Conservation (phyloP, 2,329 filamentous ascomycete species). For the Neopestalotiopsis sp. region DNA sequence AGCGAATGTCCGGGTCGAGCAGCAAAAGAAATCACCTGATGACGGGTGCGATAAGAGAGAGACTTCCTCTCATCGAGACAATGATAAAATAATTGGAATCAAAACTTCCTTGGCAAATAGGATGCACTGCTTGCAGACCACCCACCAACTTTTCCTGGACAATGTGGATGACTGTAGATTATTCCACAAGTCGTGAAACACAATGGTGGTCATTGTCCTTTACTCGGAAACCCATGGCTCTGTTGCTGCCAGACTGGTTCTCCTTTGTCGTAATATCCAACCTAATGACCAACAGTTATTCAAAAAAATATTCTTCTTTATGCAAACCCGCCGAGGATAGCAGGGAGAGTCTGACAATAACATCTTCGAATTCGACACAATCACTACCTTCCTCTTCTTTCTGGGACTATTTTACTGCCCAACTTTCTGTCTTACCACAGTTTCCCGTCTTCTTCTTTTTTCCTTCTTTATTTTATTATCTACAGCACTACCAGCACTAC, state of each 20-base stretch:
- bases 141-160: too few relatives aligned
- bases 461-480: neutral
- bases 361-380: neutral
- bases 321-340: neutral
- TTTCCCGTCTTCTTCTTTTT: neutral
- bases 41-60: too few relatives aligned
- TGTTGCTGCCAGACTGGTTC: neutral
- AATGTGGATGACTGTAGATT: neutral
- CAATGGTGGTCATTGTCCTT: neutral
- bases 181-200: neutral
- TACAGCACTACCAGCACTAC: neutral
- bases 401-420: neutral
- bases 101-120: too few relatives aligned
- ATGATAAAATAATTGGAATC: too few relatives aligned
- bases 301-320: neutral
- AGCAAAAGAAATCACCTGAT: too few relatives aligned
- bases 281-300: neutral
- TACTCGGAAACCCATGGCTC: neutral
- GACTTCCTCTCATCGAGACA: too few relatives aligned
- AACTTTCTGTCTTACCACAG: neutral
- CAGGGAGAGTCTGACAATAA: neutral
- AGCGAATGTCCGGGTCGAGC: too few relatives aligned
- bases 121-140: too few relatives aligned
- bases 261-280: neutral
- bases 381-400: neutral